Base-by-base conservation (phyloP, 1,139 yeast genomes). In the Debaryomyces coudertii region DNA sequence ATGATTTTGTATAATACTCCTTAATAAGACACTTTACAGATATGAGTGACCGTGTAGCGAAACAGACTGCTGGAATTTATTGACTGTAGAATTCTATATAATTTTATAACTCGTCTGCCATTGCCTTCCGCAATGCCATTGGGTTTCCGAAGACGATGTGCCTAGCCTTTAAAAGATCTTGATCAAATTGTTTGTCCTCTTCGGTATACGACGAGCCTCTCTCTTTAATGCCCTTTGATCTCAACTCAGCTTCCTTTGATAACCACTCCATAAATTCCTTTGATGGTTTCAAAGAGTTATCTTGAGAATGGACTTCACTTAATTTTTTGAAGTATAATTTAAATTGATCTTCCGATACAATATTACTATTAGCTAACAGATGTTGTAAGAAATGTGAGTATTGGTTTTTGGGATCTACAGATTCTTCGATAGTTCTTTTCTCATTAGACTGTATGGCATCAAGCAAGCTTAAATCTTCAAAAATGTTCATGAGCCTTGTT, bases 101-200 rank as follows among this genome's bases (percentile, higher is more conserved):
- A n/a, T 3, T 35, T 41, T 69, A 80, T 31, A 83, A 63, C 48
- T 83, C 89, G 60, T 82, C 86, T 8, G 69, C 69, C 48, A 70
- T 56, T 40, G 80, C 82, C 56, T 83, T 83, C 49, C 92, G 73
- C 46, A 71, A 64, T 0, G 87, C 96, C 59, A 80, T 72, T 8
- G 89, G 90, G 57, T 90, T 90, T 1, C 96, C 97, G 68, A 88
- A 90, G 1, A 86, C 81, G 27, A 68, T 62, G 61, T 88, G 93
- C 54, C 96, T 78, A 12, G 85, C 79, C 23, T 72, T 71, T n/a
- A 82, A 60, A 60, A 85, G 62, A 40, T 66, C 68, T 37, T 70
- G 64, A 46, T 77, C 79, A 43, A 80, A 76, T 4, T 63, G 67
- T 22, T 63, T 63, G 46, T 68, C 71, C 11, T 61, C 54, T 2